Percentiles rank a stretch among this genome's conserved stretches.
Evolutionary conservation across 2,329 filamentous ascomycete genomes (phyloP).

Genomic region (Pleoardoris graminearum): DNA sequence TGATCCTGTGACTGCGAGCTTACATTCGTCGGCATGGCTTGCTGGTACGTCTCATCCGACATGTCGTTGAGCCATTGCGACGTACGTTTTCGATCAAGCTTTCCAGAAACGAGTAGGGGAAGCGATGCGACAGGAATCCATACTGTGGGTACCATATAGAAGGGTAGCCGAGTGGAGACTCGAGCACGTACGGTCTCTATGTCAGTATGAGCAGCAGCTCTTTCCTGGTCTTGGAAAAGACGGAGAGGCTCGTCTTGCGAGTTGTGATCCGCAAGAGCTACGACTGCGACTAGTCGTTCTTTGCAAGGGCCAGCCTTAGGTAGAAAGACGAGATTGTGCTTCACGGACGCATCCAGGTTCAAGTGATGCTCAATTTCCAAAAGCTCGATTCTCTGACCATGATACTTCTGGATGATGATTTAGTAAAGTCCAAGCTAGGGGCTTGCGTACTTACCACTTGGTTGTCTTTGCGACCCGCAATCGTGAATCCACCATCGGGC

Average conservation of each 20-base stretch:
- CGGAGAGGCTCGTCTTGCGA: constrained; percentile 24
- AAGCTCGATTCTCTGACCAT: constrained; percentile 33
- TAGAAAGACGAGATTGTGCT: constrained; percentile 42
- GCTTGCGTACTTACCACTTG: constrained; percentile 24
- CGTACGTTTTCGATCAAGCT: constrained; percentile 18
- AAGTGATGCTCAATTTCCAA: constrained; percentile 33
- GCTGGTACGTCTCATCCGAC: constrained; percentile 19
- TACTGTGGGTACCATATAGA: constrained; percentile 14
- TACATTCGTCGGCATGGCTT: constrained; percentile 16
- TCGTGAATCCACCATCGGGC: constrained; percentile 25
- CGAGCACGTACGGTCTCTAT: constrained; percentile 10
- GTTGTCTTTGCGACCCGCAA: constrained; percentile 30
- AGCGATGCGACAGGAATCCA: constrained; percentile 23
- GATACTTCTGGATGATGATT: constrained; percentile 31
- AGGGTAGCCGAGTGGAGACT: constrained; percentile 9
- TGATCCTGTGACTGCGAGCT: neutral
- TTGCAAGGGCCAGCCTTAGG: constrained; percentile 45
- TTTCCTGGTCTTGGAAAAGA: constrained; percentile 13
- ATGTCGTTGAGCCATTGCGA: constrained; percentile 22
- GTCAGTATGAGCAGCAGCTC: neutral
- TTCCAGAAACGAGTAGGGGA: constrained; percentile 24
- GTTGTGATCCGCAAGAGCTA: constrained; percentile 40
- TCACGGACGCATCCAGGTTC: constrained; percentile 18
- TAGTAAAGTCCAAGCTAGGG: neutral
- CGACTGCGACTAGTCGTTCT: constrained; percentile 47